A percentile compares a stretch with the other conserved stretches of the same genome.
These are phyloP conservation scores for Coprinopsis marcescibilis DNA, from an alignment of 768 basidiomycete species.

Conservation along the genomic window DNA sequence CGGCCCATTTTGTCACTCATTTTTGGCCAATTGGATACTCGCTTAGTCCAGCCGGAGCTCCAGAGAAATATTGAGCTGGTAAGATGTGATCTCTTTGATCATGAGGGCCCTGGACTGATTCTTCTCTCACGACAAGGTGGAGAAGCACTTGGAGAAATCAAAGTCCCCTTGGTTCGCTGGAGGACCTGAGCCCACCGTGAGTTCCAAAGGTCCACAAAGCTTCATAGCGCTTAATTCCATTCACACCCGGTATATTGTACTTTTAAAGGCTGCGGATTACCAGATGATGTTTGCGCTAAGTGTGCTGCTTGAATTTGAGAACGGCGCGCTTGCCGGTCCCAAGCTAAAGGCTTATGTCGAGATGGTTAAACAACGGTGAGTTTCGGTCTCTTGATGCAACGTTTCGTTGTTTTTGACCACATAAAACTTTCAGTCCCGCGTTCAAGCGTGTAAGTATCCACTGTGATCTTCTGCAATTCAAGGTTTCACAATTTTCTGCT, in stretches of 20 bases:
- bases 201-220: background rate
- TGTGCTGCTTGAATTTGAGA: background rate
- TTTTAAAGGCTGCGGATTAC: background rate
- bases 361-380: conserved; percentile 19
- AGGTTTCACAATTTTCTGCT: too few relatives aligned
- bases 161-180: conserved; percentile 18
- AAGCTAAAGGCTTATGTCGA: conserved; percentile 21
- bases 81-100: too few relatives aligned
- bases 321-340: conserved; percentile 13
- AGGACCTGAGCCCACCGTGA: conserved; percentile 16
- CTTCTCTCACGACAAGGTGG: conserved; percentile 12
- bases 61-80: background rate
- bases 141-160: conserved; percentile 13
- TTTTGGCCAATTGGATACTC: background rate
- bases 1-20: background rate
- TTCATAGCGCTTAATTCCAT: background rate
- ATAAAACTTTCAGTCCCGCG: too few relatives aligned
- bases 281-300: background rate
- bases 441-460: too few relatives aligned
- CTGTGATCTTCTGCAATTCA: too few relatives aligned
- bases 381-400: too few relatives aligned
- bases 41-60: background rate
- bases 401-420: too few relatives aligned
- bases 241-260: background rate
- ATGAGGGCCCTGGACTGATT: background rate